Conservation (phyloP, 2,329 filamentous ascomycete species). For the Thermoascus crustaceus region DNA sequence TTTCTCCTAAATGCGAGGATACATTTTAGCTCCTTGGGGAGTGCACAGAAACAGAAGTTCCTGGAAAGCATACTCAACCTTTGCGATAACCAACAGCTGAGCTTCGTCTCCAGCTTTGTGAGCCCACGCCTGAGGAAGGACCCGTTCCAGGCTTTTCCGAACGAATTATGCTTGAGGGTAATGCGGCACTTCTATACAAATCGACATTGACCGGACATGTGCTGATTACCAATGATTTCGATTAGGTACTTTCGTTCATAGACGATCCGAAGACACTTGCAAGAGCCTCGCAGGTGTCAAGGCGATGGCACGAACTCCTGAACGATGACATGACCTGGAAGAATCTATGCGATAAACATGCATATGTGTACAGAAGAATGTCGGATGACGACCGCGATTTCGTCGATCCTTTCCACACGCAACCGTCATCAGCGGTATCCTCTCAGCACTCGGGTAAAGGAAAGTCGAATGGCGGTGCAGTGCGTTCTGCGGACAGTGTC, state of each 20-base stretch:
- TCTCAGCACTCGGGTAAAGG: conserved; percentile 16
- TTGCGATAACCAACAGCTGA: conserved; percentile 90
- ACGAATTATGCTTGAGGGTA: conserved; percentile 85
- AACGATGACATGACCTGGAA: conserved; percentile 99
- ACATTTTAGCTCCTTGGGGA: conserved; percentile 70
- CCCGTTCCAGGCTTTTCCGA: conserved; percentile 83
- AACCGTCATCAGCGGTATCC: conserved; percentile 15
- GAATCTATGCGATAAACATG: conserved; percentile 90
- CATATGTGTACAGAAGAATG: conserved; percentile 70
- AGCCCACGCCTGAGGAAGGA: conserved; percentile 92
- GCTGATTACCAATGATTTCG: conserved; percentile 10
- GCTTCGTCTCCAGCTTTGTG: conserved; percentile 93
- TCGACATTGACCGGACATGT: not conserved
- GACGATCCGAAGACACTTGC: conserved; percentile 93
- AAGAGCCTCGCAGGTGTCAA: conserved; percentile 90
- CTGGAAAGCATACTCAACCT: conserved; percentile 84
- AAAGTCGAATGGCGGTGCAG: conserved; percentile 17
- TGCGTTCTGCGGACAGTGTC: conserved; percentile 38
- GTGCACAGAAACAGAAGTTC: conserved; percentile 68
- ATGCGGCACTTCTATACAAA: conserved; percentile 23
- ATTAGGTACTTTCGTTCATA: conserved; percentile 85
- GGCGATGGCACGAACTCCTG: conserved; percentile 83
- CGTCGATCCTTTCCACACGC: conserved; percentile 26
- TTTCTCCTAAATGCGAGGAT: conserved; percentile 71
- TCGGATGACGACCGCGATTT: conserved; percentile 38